phyloP scores from a whole-genome alignment of 2,329 filamentous ascomycete genomes.

The Fusarium pseudocircinatum region DNA sequence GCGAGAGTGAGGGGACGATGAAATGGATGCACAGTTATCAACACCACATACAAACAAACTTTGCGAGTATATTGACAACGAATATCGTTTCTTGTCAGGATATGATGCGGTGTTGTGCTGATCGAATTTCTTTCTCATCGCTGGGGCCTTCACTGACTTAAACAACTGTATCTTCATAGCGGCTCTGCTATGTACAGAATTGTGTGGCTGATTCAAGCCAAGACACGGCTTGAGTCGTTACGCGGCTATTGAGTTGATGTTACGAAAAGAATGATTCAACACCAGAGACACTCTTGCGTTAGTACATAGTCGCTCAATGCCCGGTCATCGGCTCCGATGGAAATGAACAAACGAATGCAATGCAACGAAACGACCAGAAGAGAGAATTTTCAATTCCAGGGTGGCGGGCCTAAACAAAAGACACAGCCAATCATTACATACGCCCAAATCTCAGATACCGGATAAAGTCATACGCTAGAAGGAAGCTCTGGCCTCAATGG shows the following conservation, averaged over 20 bases:
- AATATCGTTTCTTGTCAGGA: not conserved
- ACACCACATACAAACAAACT: not conserved
- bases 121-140: not conserved
- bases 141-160: not conserved
- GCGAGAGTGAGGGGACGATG: not conserved
- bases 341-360: conserved; percentile 16
- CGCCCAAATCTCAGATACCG: conserved; percentile 1
- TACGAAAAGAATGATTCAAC: conserved; percentile 29
- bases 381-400: conserved; percentile 38
- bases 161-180: not conserved
- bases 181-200: not conserved
- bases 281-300: not conserved
- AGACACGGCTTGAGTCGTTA: conserved; percentile 19
- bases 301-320: conserved; percentile 13
- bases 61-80: not conserved
- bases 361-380: conserved; percentile 7
- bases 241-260: conserved; percentile 26
- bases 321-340: conserved; percentile 41
- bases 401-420: conserved; percentile 24
- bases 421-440: conserved; percentile 32
- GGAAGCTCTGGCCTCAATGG: conserved; percentile 13
- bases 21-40: not conserved
- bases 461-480: conserved; percentile 38
- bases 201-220: conserved; percentile 6
- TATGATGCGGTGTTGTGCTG: not conserved